phyloP scores from a whole-genome alignment of 2,329 filamentous ascomycete species.

The Curvularia eragrostidis region DNA sequence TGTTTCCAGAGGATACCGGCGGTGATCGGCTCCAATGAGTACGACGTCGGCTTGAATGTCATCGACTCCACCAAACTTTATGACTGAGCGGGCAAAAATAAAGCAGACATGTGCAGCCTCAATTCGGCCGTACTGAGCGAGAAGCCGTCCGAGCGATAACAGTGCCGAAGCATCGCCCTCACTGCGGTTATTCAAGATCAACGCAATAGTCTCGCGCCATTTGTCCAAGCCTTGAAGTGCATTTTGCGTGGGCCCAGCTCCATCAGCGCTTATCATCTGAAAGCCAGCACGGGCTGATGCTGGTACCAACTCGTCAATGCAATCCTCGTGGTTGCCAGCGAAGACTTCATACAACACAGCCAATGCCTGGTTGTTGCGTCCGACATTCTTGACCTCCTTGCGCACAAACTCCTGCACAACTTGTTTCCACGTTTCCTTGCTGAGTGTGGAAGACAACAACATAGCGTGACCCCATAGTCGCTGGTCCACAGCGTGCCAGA shows the following conservation, averaged over 20 bases:
- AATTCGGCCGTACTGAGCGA: slow-evolving; percentile 83
- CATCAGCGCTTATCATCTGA: slow-evolving; percentile 78
- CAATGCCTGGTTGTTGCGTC: slow-evolving; percentile 82
- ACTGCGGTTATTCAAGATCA: slow-evolving; percentile 89
- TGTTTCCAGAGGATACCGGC: slow-evolving; percentile 72
- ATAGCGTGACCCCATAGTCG: slow-evolving; percentile 96
- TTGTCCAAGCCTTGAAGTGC: slow-evolving; percentile 85
- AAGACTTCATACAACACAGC: slow-evolving; percentile 93
- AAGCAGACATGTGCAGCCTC: slow-evolving; percentile 96
- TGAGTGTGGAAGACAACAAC: slow-evolving; percentile 82
- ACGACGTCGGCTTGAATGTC: slow-evolving; percentile 81
- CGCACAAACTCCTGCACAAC: slow-evolving; percentile 95
- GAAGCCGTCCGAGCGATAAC: slow-evolving; percentile 77
- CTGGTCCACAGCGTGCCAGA: slow-evolving; percentile 92
- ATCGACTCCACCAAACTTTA: slow-evolving; percentile 81
- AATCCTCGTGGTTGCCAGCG: slow-evolving; percentile 92
- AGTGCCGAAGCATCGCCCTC: slow-evolving; percentile 78
- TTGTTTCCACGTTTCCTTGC: slow-evolving; percentile 80
- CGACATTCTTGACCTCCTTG: slow-evolving; percentile 85
- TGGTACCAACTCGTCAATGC: slow-evolving; percentile 93
- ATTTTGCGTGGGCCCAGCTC: slow-evolving; percentile 69
- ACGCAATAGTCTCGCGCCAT: slow-evolving; percentile 87
- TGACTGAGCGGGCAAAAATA: slow-evolving; percentile 76
- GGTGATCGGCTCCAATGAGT: slow-evolving; percentile 84
- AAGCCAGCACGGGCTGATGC: slow-evolving; percentile 90